phyloP scores from a whole-genome alignment of 306 rosid species.

The Pterocarpus macrocarpus region DNA sequence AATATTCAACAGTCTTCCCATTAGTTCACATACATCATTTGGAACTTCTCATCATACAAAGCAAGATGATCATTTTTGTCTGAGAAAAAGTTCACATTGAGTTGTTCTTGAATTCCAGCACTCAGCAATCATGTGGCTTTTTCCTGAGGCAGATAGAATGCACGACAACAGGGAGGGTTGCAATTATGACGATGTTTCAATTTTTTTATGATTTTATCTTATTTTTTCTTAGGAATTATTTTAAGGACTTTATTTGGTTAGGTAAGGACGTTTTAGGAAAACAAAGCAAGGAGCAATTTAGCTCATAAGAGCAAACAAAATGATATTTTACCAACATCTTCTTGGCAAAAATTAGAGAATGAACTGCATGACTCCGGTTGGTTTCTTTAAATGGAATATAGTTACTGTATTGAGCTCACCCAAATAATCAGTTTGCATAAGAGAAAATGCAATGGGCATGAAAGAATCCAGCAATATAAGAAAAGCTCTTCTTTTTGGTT shows the following conservation, averaged over 20 bases:
- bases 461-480: neutral
- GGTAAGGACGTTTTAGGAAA: neutral
- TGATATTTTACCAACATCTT: neutral
- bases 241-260: neutral
- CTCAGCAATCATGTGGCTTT: neutral
- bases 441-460: neutral
- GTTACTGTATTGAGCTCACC: neutral
- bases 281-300: constrained; percentile 11
- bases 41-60: constrained; percentile 29
- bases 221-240: neutral
- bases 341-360: constrained; percentile 3
- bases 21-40: neutral
- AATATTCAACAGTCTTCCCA: neutral
- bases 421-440: neutral
- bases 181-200: neutral
- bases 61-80: neutral
- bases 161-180: neutral
- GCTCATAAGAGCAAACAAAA: constrained; percentile 27
- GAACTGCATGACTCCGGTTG: neutral
- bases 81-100: neutral
- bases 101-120: constrained; percentile 3
- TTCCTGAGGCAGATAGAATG: neutral
- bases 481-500: neutral
- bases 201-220: neutral
- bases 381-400: neutral